Conservation (phyloP, 2,329 filamentous ascomycete genomes). For the Pyricularia sp. region DNA sequence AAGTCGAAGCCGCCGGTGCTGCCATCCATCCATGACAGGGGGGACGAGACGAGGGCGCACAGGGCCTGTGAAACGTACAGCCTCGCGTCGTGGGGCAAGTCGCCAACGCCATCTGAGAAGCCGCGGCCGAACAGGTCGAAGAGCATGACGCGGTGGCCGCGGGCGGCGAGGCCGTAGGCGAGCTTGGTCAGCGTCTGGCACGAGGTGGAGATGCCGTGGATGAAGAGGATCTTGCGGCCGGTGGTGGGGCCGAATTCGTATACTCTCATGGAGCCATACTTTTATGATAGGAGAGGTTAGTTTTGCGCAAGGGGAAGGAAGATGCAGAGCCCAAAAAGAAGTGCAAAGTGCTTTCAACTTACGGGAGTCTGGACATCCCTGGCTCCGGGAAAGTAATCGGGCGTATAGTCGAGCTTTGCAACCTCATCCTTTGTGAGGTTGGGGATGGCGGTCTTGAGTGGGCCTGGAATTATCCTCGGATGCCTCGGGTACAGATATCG, state of each 20-base stretch:
- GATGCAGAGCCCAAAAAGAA: background rate
- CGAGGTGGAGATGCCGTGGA: slow-evolving; percentile 80
- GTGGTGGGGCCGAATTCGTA: slow-evolving; percentile 74
- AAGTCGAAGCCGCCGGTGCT: slow-evolving; percentile 50
- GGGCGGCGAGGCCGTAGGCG: slow-evolving; percentile 54
- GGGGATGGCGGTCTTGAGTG: slow-evolving; percentile 16
- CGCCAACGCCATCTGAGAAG: slow-evolving; percentile 54
- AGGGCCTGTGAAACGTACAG: slow-evolving; percentile 68
- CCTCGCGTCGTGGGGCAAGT: slow-evolving; percentile 61
- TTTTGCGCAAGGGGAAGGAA: background rate
- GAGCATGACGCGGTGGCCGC: slow-evolving; percentile 70
- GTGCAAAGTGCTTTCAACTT: slow-evolving; percentile 12
- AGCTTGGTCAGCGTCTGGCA: slow-evolving; percentile 63
- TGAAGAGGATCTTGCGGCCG: slow-evolving; percentile 65
- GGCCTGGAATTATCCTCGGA: slow-evolving; percentile 19
- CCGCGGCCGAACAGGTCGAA: slow-evolving; percentile 67
- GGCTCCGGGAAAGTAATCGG: slow-evolving; percentile 60
- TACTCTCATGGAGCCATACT: slow-evolving; percentile 65
- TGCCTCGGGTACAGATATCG: slow-evolving; percentile 14
- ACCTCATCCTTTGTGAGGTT: slow-evolving; percentile 13
- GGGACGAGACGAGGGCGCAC: slow-evolving; percentile 59
- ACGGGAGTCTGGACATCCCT: slow-evolving; percentile 63
- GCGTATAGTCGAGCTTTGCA: slow-evolving; percentile 41
- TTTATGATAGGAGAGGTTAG: background rate
- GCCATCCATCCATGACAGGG: slow-evolving; percentile 54